phyloP scores from a whole-genome alignment of 228 moss, liverwort and hornwort genomes.

The Sphagnum fallax region DNA sequence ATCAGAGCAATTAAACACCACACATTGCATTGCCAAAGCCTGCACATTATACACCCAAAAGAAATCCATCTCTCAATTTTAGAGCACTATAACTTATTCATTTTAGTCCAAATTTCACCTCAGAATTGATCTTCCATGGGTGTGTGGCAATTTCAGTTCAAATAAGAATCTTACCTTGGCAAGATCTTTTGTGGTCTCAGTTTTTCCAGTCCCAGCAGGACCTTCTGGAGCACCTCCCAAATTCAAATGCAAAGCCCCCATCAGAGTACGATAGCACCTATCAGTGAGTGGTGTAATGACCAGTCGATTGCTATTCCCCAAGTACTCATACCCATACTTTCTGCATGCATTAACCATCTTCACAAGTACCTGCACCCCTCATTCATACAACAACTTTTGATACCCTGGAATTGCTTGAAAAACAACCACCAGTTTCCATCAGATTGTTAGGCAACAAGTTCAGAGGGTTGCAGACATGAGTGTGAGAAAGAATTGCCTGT shows the following conservation, averaged over 20 bases:
- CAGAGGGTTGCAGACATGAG: not conserved
- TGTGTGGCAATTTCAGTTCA: too few species aligned
- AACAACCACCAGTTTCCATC: not conserved
- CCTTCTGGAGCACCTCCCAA: conserved; percentile 85
- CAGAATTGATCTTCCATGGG: too few species aligned
- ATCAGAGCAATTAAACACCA: conserved; percentile 84
- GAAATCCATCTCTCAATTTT: too few species aligned
- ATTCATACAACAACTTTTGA: not conserved
- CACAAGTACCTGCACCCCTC: conserved; percentile 41
- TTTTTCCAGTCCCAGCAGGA: conserved; percentile 86
- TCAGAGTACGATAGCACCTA: conserved; percentile 68
- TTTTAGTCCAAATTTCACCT: too few species aligned
- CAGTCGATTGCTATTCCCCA: conserved; percentile 66
- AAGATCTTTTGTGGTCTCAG: conserved; percentile 87
- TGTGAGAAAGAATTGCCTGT: not conserved
- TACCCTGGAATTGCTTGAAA: too few species aligned
- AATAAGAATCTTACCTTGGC: conserved; percentile 43
- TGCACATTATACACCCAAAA: conserved; percentile 5
- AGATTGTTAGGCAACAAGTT: not conserved
- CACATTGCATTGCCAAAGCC: conserved; percentile 92
- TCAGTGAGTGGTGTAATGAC: conserved; percentile 81
- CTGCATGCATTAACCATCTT: conserved; percentile 75
- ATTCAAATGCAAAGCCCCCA: conserved; percentile 85
- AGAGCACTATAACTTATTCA: too few species aligned
- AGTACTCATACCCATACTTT: conserved; percentile 73